Evolutionary conservation across 108 stramenopile species (phyloP), one percentile per base, ranked within the genome.

Genomic region (Discostella pseudostelligera): DNA sequence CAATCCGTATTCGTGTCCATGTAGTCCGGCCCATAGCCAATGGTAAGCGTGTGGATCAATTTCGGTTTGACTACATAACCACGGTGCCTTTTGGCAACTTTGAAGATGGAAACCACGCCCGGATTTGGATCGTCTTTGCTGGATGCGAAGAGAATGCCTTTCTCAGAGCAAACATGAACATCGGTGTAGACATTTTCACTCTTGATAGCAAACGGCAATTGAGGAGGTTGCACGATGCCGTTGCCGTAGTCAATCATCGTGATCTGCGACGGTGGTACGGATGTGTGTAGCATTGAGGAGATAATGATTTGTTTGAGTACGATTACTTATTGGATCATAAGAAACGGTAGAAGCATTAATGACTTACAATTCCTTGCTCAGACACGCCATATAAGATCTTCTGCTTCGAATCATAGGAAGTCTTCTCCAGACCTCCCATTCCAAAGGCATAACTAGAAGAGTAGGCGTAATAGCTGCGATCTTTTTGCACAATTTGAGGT

Each of bases 371-470:
- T 24, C 80, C 80, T 25, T 55, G 62, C 51, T 83, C 81, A 13
- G 56, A 59, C 20, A 76, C 48, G 7, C 69, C 72, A 58, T 83
- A 83, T n/a, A 83, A 50, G 59, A 70, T 75, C 56, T 67, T 66
- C 22, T 79, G 45, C 58, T 60, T 67, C 8, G 28, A 39, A 66
- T 83, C 81, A 36, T 79, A 83, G 0, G 78, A 47, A 22, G 40
- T 44, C 26, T 66, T 55, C 21, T 83, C 81, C 6, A 70, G 42
- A 17, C 74, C 81, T 24, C 81, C 81, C 58, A 79, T 69, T 24
- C 81, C 81, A 37, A 61, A 83, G 14, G 72, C 78, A 50, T 56
- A 80, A 35, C 79, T 68, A 22, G 65, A 71, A 26, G 64, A 63
- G 32, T 65, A 71, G 9, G 70, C 17, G 39, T 66, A 71, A 54